Conservation (phyloP, 768 basidiomycete species). For the Pisolithus microcarpus region DNA sequence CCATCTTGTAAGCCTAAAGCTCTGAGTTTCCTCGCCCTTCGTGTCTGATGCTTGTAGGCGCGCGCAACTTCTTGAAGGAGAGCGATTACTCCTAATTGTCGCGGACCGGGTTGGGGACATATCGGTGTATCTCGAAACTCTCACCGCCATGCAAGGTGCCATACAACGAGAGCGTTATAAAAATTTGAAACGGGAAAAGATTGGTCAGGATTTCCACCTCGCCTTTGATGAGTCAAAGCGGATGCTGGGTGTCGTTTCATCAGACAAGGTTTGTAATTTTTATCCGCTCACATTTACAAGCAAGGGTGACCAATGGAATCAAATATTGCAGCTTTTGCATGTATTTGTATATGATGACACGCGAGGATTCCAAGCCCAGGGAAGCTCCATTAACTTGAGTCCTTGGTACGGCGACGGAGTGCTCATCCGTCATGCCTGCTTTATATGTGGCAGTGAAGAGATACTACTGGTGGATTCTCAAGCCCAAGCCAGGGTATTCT, state of each 20-base stretch:
- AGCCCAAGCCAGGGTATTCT: constrained; percentile 43
- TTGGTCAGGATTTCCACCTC: constrained; percentile 32
- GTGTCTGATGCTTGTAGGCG: constrained; percentile 14
- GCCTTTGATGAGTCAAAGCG: constrained; percentile 43
- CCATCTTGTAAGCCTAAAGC: background rate
- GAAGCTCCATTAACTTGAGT: constrained; percentile 33
- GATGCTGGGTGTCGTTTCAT: constrained; percentile 35
- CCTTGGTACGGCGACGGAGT: constrained; percentile 35
- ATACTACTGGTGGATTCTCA: constrained; percentile 41
- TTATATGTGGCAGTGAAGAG: constrained; percentile 47
- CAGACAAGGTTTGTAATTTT: constrained; percentile 27
- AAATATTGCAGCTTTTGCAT: constrained; percentile 31
- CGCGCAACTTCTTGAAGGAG: constrained; percentile 30
- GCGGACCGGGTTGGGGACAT: constrained; percentile 23
- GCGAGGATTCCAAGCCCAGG: constrained; percentile 33
- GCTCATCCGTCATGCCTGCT: constrained; percentile 32
- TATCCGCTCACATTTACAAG: background rate
- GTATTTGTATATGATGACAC: constrained; percentile 43
- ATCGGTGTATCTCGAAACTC: constrained; percentile 29
- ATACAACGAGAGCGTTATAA: constrained; percentile 20
- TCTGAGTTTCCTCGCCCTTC: background rate
- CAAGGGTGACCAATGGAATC: background rate
- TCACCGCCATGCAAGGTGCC: constrained; percentile 23
- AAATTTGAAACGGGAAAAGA: constrained; percentile 31
- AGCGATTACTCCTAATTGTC: constrained; percentile 32